phyloP scores from a whole-genome alignment of 2,329 filamentous ascomycete species.

The Epicoccum sorghinum region DNA sequence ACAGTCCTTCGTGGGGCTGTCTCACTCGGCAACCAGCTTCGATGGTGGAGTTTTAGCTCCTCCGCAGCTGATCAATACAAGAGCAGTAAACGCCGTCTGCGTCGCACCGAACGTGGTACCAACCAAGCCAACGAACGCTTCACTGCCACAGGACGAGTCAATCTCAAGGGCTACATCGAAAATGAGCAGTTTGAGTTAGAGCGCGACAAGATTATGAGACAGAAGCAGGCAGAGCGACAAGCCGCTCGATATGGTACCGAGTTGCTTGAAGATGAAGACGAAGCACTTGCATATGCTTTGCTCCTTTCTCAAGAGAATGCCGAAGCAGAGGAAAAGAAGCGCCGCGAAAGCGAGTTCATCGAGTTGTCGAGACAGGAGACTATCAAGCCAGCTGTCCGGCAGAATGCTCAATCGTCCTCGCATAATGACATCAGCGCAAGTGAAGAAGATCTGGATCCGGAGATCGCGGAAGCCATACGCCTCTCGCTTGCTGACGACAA shows the following conservation, averaged over 20 bases:
- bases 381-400: constrained; percentile 32
- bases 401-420: constrained; percentile 34
- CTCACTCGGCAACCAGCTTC: constrained; percentile 82
- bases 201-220: constrained; percentile 70
- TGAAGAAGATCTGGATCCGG: constrained; percentile 60
- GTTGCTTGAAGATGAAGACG: constrained; percentile 67
- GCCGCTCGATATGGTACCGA: constrained; percentile 85
- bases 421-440: constrained; percentile 30
- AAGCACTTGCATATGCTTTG: constrained; percentile 67
- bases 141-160: constrained; percentile 67
- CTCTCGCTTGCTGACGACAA: constrained; percentile 50
- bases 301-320: constrained; percentile 66
- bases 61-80: constrained; percentile 73
- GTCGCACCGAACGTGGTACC: constrained; percentile 70
- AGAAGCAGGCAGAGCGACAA: constrained; percentile 72
- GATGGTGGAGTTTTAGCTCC: constrained; percentile 96
- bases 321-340: constrained; percentile 55
- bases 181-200: constrained; percentile 84
- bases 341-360: constrained; percentile 49
- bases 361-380: constrained; percentile 27
- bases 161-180: constrained; percentile 80
- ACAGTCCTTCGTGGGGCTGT: constrained; percentile 85
- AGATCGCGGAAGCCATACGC: constrained; percentile 68
- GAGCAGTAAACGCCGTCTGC: constrained; percentile 77
- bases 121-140: constrained; percentile 66